Conservation (phyloP, 306 rosid species). For the Sechiopsis laciniata region DNA sequence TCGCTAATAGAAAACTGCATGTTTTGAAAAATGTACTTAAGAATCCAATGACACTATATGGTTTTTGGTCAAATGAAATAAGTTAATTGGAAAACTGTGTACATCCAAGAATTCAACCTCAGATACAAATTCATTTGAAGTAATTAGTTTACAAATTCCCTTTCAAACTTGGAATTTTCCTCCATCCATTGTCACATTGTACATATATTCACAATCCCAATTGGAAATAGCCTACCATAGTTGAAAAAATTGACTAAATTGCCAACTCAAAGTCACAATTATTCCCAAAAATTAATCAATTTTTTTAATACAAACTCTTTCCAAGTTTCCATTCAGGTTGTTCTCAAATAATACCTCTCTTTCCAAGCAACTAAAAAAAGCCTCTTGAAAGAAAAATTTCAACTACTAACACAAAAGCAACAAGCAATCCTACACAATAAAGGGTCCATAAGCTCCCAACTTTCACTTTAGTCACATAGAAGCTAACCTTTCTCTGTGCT, state of each 20-base stretch:
- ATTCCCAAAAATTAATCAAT: neutral
- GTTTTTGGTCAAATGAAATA: neutral
- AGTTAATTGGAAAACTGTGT: neutral
- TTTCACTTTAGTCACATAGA: constrained; percentile 15
- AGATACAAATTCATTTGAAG: neutral
- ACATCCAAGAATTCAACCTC: neutral
- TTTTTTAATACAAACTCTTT: neutral
- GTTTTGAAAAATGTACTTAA: neutral
- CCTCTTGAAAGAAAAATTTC: constrained; percentile 6
- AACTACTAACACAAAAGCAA: constrained; percentile 3
- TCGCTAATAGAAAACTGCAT: neutral
- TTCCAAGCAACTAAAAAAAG: constrained; percentile 20
- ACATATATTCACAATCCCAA: neutral
- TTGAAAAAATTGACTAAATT: constrained; percentile 7
- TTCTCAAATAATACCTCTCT: constrained; percentile 12
- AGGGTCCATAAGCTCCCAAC: neutral
- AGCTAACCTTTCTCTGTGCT: constrained; percentile 7
- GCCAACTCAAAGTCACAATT: neutral
- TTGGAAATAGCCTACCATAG: neutral
- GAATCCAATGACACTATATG: neutral
- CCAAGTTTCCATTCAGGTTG: neutral
- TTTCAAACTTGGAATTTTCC: neutral
- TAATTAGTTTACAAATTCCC: neutral
- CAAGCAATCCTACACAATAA: constrained; percentile 17
- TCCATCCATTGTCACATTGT: neutral